Conservation (phyloP, 108 stramenopile genomes). For the Skeletonema grethae region DNA sequence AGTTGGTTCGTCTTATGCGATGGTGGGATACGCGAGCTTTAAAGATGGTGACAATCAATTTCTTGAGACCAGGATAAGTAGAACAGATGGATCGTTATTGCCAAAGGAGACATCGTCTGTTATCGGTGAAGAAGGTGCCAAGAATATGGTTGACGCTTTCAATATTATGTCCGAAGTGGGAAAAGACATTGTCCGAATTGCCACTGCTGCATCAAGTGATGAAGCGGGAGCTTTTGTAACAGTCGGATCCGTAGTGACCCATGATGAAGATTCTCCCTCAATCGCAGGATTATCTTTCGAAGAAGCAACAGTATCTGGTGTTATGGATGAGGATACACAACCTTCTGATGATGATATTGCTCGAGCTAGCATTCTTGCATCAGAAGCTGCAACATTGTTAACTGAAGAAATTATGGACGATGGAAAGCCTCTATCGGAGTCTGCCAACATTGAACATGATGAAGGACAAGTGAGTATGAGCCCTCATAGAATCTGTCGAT, state of each 20-base stretch:
- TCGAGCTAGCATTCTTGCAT: conserved; percentile 45
- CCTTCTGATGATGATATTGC: conserved; percentile 23
- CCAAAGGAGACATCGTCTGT: conserved; percentile 51
- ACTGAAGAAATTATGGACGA: conserved; percentile 80
- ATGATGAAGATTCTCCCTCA: conserved; percentile 31
- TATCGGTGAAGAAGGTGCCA: conserved; percentile 56
- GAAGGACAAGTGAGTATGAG: conserved; percentile 78
- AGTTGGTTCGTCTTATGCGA: conserved; percentile 67
- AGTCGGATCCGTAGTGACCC: conserved; percentile 16
- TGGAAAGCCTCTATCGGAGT: conserved; percentile 44
- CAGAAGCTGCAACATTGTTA: conserved; percentile 56
- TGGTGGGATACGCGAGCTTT: conserved; percentile 66
- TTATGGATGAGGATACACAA: conserved; percentile 11
- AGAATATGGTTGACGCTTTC: conserved; percentile 57
- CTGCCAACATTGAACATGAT: conserved; percentile 28
- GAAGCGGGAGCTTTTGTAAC: conserved; percentile 51
- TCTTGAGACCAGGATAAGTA: conserved; percentile 67
- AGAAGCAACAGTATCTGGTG: conserved; percentile 39
- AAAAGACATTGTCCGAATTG: conserved; percentile 78
- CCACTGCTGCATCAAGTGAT: conserved; percentile 61
- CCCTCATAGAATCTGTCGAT: conserved; percentile 76
- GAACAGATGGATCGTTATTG: conserved; percentile 53
- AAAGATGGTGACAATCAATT: conserved; percentile 74
- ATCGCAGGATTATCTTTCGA: conserved; percentile 45
- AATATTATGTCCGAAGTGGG: conserved; percentile 59